phyloP scores from a whole-genome alignment of 352 stramenopile species.

The Thraustochytrium striatum region DNA sequence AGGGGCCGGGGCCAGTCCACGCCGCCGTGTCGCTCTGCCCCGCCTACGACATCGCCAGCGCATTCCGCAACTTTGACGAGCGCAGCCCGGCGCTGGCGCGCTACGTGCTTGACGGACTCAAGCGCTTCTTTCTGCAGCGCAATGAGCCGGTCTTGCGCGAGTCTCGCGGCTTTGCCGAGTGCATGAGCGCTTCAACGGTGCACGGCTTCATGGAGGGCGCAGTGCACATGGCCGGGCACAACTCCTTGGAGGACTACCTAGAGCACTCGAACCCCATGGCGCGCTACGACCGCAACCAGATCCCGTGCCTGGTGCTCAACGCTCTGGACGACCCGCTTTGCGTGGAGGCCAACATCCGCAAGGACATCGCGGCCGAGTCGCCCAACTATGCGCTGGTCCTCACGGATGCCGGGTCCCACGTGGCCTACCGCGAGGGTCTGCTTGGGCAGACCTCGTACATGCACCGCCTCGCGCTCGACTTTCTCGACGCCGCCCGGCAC shows the following conservation, averaged over 20 bases:
- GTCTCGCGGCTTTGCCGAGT: neutral
- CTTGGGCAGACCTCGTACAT: constrained; percentile 22
- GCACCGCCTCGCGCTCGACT: constrained; percentile 29
- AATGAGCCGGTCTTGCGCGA: neutral
- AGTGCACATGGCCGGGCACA: constrained; percentile 2
- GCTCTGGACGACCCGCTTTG: constrained; percentile 42
- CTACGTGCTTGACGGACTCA: constrained; percentile 10
- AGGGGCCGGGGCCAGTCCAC: neutral
- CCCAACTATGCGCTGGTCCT: constrained; percentile 2
- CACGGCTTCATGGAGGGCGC: constrained; percentile 21
- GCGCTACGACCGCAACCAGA: neutral
- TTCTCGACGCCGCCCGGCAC: constrained; percentile 6
- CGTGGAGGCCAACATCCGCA: constrained; percentile 34
- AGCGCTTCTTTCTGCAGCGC: constrained; percentile 9
- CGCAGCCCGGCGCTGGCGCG: constrained; percentile 5
- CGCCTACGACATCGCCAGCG: constrained; percentile 8
- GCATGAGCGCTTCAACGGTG: constrained; percentile 22
- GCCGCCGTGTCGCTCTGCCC: constrained; percentile 33
- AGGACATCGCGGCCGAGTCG: constrained; percentile 9
- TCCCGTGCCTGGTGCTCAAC: constrained; percentile 38
- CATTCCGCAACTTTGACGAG: constrained; percentile 7
- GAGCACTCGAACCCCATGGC: constrained; percentile 21
- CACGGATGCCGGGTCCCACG: constrained; percentile 29
- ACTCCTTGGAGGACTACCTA: constrained; percentile 18
- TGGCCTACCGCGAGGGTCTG: constrained; percentile 20